These are phyloP conservation scores for Pseudognaphalium luteoalbum DNA, from an alignment of 129 eudicot species.

Conservation along the genomic window DNA sequence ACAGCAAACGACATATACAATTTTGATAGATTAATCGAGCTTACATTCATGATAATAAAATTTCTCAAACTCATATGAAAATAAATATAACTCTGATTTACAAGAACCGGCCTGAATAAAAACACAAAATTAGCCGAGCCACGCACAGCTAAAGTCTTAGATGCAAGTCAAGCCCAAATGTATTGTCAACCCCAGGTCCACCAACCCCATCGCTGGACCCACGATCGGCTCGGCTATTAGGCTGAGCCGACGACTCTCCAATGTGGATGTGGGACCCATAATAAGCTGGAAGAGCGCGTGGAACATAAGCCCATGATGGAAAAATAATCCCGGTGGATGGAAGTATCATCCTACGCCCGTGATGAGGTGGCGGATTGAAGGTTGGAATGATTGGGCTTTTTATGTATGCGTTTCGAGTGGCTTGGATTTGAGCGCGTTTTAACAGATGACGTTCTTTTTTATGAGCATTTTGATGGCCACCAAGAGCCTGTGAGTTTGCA, in stretches of 20 bases:
- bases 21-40: neutral
- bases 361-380: slow-evolving; percentile 56
- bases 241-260: slow-evolving; percentile 35
- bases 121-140: slow-evolving; percentile 23
- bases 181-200: slow-evolving; percentile 57
- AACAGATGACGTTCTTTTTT: slow-evolving; percentile 80
- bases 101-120: neutral
- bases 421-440: slow-evolving; percentile 82
- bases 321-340: slow-evolving; percentile 36
- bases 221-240: slow-evolving; percentile 26
- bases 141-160: slow-evolving; percentile 58
- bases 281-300: slow-evolving; percentile 54
- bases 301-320: slow-evolving; percentile 58
- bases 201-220: slow-evolving; percentile 37
- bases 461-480: slow-evolving; percentile 98
- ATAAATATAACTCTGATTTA: neutral
- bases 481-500: slow-evolving; percentile 93
- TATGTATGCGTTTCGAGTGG: slow-evolving; percentile 61
- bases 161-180: slow-evolving; percentile 73
- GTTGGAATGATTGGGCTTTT: slow-evolving; percentile 61
- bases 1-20: neutral
- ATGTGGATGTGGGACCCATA: slow-evolving; percentile 47
- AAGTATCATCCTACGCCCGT: slow-evolving; percentile 41
- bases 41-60: neutral
- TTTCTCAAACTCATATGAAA: neutral